phyloP scores from a whole-genome alignment of 179 eudicot genomes.

The Drosera spatulata region DNA sequence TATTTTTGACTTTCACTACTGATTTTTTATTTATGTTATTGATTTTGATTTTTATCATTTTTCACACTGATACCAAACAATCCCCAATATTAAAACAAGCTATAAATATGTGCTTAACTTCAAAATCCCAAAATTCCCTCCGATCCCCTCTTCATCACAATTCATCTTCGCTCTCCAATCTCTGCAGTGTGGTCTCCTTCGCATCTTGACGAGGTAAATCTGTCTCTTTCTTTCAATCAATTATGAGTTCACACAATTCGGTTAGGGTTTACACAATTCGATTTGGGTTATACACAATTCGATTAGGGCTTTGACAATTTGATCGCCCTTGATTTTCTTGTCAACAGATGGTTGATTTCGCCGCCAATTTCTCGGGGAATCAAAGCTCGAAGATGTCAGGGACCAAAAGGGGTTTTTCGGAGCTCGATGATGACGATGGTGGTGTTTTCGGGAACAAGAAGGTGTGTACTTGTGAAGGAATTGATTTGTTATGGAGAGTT shows the following conservation, averaged over 20 bases:
- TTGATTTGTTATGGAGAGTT: not conserved
- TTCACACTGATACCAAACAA: too few species aligned
- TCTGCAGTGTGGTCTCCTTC: constrained; percentile 40
- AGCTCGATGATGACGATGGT: constrained; percentile 83
- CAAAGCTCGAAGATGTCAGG: constrained; percentile 46
- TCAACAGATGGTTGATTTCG: constrained; percentile 82
- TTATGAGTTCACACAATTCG: not conserved
- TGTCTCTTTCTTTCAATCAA: not conserved
- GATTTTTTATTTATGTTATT: too few species aligned
- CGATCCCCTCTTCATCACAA: not conserved
- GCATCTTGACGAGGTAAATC: constrained; percentile 58
- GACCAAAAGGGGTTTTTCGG: constrained; percentile 69
- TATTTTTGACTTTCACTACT: too few species aligned
- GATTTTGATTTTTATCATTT: too few species aligned
- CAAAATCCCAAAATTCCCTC: too few species aligned
- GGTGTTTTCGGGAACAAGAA: constrained; percentile 81
- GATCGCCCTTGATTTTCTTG: not conserved
- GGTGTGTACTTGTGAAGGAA: constrained; percentile 19
- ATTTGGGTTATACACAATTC: not conserved
- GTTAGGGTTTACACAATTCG: not conserved
- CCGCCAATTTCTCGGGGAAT: constrained; percentile 65
- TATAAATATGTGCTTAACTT: too few species aligned
- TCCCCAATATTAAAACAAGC: too few species aligned
- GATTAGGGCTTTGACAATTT: too few species aligned
- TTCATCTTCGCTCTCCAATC: not conserved